Conservation (phyloP, 805 yeast species). For the Hanseniaspora lindneri region DNA sequence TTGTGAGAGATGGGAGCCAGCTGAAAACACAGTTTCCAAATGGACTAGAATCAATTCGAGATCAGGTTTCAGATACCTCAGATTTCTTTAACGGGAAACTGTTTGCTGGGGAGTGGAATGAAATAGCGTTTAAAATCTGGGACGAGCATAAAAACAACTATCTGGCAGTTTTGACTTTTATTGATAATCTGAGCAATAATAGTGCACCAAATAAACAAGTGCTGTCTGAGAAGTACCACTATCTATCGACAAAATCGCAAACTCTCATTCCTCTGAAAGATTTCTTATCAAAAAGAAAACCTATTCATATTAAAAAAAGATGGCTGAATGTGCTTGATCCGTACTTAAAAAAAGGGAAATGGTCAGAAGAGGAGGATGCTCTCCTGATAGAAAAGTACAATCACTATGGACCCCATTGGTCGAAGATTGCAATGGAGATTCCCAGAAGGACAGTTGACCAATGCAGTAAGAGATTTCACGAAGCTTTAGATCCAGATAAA, state of each 20-base stretch:
- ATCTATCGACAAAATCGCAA: constrained; percentile 2
- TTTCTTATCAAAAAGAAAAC: constrained; percentile 39
- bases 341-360: constrained; percentile 63
- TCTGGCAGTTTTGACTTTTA: neutral
- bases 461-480: constrained; percentile 82
- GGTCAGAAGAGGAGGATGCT: constrained; percentile 76
- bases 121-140: constrained; percentile 5
- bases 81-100: constrained; percentile 8
- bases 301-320: constrained; percentile 75
- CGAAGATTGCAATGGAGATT: constrained; percentile 61
- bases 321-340: constrained; percentile 86
- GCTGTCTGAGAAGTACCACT: constrained; percentile 1
- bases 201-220: neutral
- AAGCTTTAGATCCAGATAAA: constrained; percentile 63
- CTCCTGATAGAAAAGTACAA: constrained; percentile 50
- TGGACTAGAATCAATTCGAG: neutral
- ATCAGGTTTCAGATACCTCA: neutral
- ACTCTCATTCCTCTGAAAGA: constrained; percentile 3
- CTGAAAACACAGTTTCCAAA: neutral
- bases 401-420: constrained; percentile 73
- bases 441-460: constrained; percentile 88
- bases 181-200: neutral
- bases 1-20: neutral
- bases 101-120: constrained; percentile 6
- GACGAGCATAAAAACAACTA: constrained; percentile 2